Conservation (phyloP, 148 eudicot genomes). For the Spergularia marina region DNA sequence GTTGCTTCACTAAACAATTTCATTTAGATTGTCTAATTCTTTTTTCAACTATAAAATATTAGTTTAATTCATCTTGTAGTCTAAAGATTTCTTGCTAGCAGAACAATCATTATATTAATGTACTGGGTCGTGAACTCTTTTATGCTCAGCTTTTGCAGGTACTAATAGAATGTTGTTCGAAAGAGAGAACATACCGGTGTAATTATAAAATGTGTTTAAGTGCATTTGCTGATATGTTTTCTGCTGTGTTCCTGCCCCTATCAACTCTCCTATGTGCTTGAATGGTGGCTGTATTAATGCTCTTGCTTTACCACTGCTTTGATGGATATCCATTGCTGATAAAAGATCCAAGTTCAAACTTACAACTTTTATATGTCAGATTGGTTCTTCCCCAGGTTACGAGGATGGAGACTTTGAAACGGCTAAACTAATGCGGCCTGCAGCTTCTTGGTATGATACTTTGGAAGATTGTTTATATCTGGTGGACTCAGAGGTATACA, state of each 20-base stretch:
- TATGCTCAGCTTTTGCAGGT: neutral
- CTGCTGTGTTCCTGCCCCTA: neutral
- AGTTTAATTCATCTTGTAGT: no score
- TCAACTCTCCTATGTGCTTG: slow-evolving; percentile 4
- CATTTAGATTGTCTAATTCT: no score
- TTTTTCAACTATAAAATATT: no score
- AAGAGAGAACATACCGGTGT: neutral
- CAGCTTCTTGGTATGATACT: slow-evolving; percentile 74
- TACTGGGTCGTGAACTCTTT: neutral
- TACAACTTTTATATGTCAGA: slow-evolving; percentile 58
- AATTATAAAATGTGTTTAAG: neutral
- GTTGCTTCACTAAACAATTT: no score
- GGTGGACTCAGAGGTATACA: slow-evolving; percentile 83
- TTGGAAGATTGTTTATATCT: slow-evolving; percentile 72
- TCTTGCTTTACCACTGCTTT: neutral
- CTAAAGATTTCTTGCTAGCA: neutral
- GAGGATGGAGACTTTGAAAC: slow-evolving; percentile 94
- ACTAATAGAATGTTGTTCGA: neutral
- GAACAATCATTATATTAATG: neutral
- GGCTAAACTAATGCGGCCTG: slow-evolving; percentile 79
- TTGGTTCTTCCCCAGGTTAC: slow-evolving; percentile 96
- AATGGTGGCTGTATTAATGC: neutral
- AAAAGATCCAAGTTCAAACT: slow-evolving; percentile 27
- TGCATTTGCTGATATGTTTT: neutral
- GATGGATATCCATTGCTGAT: slow-evolving; percentile 17